These are phyloP conservation scores for Gentiana macrophylla DNA, from an alignment of 257 asterid species.

Conservation along the genomic window DNA sequence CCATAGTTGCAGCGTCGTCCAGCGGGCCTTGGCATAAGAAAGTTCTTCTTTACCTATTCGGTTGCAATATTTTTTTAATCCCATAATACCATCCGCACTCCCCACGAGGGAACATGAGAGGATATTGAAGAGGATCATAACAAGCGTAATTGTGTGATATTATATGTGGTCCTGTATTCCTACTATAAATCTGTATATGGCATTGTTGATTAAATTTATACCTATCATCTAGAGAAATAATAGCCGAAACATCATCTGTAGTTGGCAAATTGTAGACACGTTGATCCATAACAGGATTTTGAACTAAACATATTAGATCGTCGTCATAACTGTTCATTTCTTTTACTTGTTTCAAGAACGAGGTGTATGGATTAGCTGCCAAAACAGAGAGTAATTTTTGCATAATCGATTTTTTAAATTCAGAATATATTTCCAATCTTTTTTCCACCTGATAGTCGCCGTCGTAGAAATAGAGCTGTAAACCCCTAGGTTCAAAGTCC, in stretches of 20 bases:
- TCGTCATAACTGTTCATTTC: background rate
- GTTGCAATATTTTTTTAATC: too few relatives aligned
- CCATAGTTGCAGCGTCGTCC: too few relatives aligned
- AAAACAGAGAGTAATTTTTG: background rate
- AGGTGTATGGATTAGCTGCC: background rate
- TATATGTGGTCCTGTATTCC: too few relatives aligned
- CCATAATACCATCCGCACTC: too few relatives aligned
- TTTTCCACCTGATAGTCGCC: background rate
- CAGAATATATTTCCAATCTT: background rate
- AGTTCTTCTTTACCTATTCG: too few relatives aligned
- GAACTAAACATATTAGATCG: background rate
- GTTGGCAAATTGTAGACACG: background rate
- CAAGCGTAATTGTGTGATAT: too few relatives aligned
- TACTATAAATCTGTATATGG: too few relatives aligned
- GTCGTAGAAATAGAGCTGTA: background rate
- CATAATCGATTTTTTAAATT: background rate
- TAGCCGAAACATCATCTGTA: background rate
- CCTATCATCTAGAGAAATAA: background rate
- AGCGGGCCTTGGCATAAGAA: too few relatives aligned
- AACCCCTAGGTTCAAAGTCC: background rate
- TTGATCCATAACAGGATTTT: background rate
- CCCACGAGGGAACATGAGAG: too few relatives aligned
- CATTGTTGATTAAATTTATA: too few relatives aligned
- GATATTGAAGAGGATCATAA: too few relatives aligned
- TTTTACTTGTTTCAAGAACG: background rate